Conservation (phyloP, 805 yeast genomes). For the Clavispora phyllophila region DNA sequence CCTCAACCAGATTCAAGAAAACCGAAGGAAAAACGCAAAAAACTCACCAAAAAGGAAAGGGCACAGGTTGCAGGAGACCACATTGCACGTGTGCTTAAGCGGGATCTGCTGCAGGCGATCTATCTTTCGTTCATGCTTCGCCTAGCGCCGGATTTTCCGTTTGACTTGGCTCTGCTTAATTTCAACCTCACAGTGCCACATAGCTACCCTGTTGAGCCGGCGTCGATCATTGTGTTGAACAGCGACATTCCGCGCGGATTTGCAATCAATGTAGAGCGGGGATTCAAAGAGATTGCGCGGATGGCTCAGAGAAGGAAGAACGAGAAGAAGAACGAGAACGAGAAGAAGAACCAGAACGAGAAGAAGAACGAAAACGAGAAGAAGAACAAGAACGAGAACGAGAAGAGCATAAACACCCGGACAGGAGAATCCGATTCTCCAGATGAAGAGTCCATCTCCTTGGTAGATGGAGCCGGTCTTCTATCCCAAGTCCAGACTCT, state of each 20-base stretch:
- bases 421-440: constrained; percentile 4
- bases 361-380: not conserved
- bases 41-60: constrained; percentile 8
- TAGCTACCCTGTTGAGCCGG: constrained; percentile 47
- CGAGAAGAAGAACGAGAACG: not conserved
- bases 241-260: constrained; percentile 67
- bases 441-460: constrained; percentile 19
- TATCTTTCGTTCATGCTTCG: constrained; percentile 41
- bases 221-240: constrained; percentile 54
- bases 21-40: not conserved
- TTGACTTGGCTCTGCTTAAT: constrained; percentile 50
- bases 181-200: constrained; percentile 51
- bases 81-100: constrained; percentile 6
- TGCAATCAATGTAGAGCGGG: constrained; percentile 61
- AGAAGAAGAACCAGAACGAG: not conserved
- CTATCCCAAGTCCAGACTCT: constrained; percentile 50
- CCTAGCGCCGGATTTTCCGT: constrained; percentile 76
- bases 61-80: constrained; percentile 10
- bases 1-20: not conserved
- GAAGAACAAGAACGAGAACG: not conserved
- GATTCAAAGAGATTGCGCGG: constrained; percentile 46
- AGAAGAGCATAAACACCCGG: too few species aligned
- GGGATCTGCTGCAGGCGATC: constrained; percentile 17
- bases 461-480: constrained; percentile 47
- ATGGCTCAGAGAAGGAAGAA: constrained; percentile 6